Percentiles rank a stretch among this genome's conserved stretches.
Conservation (phyloP, 805 yeast species). For the Myxozyma mucilagina region DNA sequence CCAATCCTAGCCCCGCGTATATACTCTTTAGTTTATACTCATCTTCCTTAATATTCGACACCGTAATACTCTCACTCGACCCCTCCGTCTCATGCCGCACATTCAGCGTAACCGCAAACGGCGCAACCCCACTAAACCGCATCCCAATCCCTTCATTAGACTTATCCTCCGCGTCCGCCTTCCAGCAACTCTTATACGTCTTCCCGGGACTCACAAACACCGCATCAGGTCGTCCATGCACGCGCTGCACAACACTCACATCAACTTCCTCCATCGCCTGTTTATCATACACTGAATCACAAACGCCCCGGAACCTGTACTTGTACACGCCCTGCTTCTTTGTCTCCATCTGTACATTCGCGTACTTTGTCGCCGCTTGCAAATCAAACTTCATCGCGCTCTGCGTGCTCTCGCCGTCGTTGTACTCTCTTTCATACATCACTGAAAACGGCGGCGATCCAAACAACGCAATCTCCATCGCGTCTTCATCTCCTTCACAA, state of each 20-base stretch:
- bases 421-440: conserved; percentile 18
- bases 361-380: conserved; percentile 55
- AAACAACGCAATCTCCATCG: conserved; percentile 51
- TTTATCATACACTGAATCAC: conserved; percentile 58
- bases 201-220: conserved; percentile 51
- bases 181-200: conserved; percentile 53
- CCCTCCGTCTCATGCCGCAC: conserved; percentile 64
- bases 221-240: conserved; percentile 63
- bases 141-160: conserved; percentile 54
- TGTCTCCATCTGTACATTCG: conserved; percentile 49
- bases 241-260: conserved; percentile 51
- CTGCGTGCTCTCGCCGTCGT: conserved; percentile 23
- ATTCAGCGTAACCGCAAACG: conserved; percentile 45
- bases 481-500: conserved; percentile 52
- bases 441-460: conserved; percentile 39
- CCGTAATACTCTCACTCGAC: conserved; percentile 48
- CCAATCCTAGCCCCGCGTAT: conserved; percentile 60
- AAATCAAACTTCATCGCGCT: conserved; percentile 35
- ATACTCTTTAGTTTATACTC: conserved; percentile 46
- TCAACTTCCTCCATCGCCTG: conserved; percentile 39
- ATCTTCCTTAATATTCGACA: conserved; percentile 47
- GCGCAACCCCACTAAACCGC: conserved; percentile 50
- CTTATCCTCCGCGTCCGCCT: conserved; percentile 43
- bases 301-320: conserved; percentile 60
- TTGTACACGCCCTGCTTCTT: conserved; percentile 58